Percentiles rank a stretch among this genome's conserved stretches.
Conservation (phyloP, 768 basidiomycete genomes). For the Mycena venus region DNA sequence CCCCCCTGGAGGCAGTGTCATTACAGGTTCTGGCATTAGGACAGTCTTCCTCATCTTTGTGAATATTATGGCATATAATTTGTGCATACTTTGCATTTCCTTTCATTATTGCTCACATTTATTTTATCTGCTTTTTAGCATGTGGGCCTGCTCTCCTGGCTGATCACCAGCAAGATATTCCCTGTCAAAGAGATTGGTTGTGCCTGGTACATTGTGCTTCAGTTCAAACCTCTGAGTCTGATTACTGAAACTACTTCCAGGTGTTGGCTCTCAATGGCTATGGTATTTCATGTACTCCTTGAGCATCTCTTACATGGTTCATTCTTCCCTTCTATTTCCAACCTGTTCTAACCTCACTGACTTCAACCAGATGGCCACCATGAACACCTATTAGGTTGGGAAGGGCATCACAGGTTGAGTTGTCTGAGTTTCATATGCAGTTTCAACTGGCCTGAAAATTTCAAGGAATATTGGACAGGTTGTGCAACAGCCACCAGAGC, state of each 20-base stretch:
- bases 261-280: slow-evolving; percentile 15
- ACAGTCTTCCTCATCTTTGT: not conserved
- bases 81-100: not conserved
- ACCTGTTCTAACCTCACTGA: too few species aligned
- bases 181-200: slow-evolving; percentile 13
- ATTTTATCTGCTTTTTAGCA: too few species aligned
- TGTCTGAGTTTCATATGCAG: too few species aligned
- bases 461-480: too few species aligned
- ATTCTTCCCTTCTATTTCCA: not conserved
- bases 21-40: not conserved
- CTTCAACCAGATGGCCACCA: slow-evolving; percentile 1
- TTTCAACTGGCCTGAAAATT: too few species aligned
- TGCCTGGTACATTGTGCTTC: not conserved
- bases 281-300: slow-evolving; percentile 18
- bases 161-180: too few species aligned
- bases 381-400: slow-evolving; percentile 4
- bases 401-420: too few species aligned
- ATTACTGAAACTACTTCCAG: not conserved
- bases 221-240: not conserved
- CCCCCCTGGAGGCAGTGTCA: slow-evolving; percentile 1
- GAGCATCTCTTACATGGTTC: slow-evolving; percentile 12
- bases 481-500: too few species aligned
- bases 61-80: slow-evolving; percentile 19
- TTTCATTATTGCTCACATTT: not conserved
- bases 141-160: too few species aligned